Conservation (phyloP, 805 yeast genomes). For the Myxozyma neglecta region DNA sequence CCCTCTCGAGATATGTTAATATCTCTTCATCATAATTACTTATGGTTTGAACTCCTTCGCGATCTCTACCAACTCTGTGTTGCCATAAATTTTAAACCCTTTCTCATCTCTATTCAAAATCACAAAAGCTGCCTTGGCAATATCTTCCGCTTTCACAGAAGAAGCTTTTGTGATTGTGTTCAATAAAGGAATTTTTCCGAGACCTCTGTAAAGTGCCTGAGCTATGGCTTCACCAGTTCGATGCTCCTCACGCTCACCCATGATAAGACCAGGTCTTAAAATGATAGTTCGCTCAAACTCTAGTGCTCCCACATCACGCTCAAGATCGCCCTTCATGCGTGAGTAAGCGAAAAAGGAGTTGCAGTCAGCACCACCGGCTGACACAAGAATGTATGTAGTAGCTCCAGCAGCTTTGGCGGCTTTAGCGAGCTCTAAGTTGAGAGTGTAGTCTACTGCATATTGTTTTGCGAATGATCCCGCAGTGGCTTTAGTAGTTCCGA, state of each 20-base stretch:
- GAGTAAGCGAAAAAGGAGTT: slow-evolving; percentile 61
- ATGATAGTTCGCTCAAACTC: slow-evolving; percentile 72
- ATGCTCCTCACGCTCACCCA: slow-evolving; percentile 37
- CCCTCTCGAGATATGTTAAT: too few relatives aligned
- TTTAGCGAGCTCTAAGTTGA: slow-evolving; percentile 66
- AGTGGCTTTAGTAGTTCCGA: slow-evolving; percentile 68
- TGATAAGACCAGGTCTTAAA: slow-evolving; percentile 69
- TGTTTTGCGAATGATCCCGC: slow-evolving; percentile 77
- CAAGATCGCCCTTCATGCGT: slow-evolving; percentile 73
- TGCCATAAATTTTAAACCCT: slow-evolving; percentile 33
- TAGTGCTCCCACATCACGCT: slow-evolving; percentile 61
- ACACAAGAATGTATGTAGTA: slow-evolving; percentile 64
- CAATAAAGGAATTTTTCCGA: slow-evolving; percentile 14
- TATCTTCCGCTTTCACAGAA: slow-evolving; percentile 66
- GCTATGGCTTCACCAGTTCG: slow-evolving; percentile 30
- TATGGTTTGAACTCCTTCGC: slow-evolving; percentile 14
- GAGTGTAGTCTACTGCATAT: slow-evolving; percentile 69
- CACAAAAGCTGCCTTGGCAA: slow-evolving; percentile 57
- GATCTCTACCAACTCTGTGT: slow-evolving; percentile 27
- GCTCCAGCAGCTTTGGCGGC: slow-evolving; percentile 72
- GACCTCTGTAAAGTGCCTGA: slow-evolving; percentile 7
- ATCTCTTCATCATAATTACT: neutral
- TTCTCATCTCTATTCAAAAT: slow-evolving; percentile 41
- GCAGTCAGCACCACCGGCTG: slow-evolving; percentile 63
- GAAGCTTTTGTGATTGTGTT: neutral